phyloP scores from a whole-genome alignment of 768 basidiomycete genomes.

The Dictyophora rubrovolvata region DNA sequence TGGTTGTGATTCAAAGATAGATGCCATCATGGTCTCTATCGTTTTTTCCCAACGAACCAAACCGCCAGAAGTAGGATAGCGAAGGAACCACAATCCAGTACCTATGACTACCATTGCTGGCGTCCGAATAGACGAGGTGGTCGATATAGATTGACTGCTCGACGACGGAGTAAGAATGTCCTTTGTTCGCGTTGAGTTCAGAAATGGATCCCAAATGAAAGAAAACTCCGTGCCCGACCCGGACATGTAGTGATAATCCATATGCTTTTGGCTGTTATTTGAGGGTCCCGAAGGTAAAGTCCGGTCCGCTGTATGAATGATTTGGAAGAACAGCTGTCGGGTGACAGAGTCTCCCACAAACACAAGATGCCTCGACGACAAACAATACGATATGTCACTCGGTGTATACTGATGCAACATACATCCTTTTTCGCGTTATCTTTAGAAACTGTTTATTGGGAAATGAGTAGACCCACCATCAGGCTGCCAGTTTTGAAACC shows the following conservation, averaged over 20 bases:
- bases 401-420: slow-evolving; percentile 62
- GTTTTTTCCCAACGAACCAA: slow-evolving; percentile 68
- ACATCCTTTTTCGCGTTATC: slow-evolving; percentile 44
- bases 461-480: slow-evolving; percentile 42
- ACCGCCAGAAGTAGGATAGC: slow-evolving; percentile 66
- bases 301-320: slow-evolving; percentile 51
- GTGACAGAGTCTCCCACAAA: slow-evolving; percentile 85
- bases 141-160: slow-evolving; percentile 9
- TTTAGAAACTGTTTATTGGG: slow-evolving; percentile 8
- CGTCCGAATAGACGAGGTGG: slow-evolving; percentile 16
- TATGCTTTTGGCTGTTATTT: slow-evolving; percentile 57
- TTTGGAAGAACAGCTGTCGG: slow-evolving; percentile 68
- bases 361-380: slow-evolving; percentile 48
- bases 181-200: slow-evolving; percentile 49
- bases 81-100: slow-evolving; percentile 83
- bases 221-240: slow-evolving; percentile 37
- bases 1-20: slow-evolving; percentile 27
- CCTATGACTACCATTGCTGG: slow-evolving; percentile 73
- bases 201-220: slow-evolving; percentile 82
- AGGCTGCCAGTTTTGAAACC: slow-evolving; percentile 74
- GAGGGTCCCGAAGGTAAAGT: slow-evolving; percentile 41
- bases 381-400: slow-evolving; percentile 42
- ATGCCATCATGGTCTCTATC: slow-evolving; percentile 54
- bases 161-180: slow-evolving; percentile 30
- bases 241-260: slow-evolving; percentile 44